phyloP scores from a whole-genome alignment of 441 rosid genomes.

The Gossypium gossypioides region DNA sequence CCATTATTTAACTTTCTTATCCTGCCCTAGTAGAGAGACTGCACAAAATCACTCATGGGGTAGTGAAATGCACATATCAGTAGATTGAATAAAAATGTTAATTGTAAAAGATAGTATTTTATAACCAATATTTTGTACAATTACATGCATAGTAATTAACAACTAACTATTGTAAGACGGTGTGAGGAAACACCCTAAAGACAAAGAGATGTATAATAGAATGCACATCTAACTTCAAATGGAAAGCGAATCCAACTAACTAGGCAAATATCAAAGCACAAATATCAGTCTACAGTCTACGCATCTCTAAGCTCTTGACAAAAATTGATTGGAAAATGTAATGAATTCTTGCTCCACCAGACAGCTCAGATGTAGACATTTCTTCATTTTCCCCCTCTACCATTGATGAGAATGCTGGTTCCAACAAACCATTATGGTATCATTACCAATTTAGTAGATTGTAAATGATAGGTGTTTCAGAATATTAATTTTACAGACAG shows the following conservation, averaged over 20 bases:
- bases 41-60: background rate
- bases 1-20: background rate
- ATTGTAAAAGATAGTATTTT: background rate
- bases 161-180: background rate
- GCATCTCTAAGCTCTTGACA: slow-evolving; percentile 76
- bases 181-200: background rate
- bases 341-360: slow-evolving; percentile 84
- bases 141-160: background rate
- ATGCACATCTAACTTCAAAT: background rate
- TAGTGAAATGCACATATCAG: background rate
- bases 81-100: background rate
- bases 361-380: slow-evolving; percentile 77
- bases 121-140: background rate
- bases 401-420: slow-evolving; percentile 72
- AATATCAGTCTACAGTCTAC: background rate
- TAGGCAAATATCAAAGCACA: background rate
- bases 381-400: slow-evolving; percentile 78
- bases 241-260: background rate
- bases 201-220: background rate
- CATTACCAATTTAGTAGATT: background rate
- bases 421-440: slow-evolving; percentile 16
- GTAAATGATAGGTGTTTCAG: background rate
- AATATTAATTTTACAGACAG: background rate
- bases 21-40: background rate
- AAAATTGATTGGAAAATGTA: slow-evolving; percentile 76